Base-by-base conservation (phyloP, 1,284 basidiomycete genomes). In the Heliocybe sulcata region DNA sequence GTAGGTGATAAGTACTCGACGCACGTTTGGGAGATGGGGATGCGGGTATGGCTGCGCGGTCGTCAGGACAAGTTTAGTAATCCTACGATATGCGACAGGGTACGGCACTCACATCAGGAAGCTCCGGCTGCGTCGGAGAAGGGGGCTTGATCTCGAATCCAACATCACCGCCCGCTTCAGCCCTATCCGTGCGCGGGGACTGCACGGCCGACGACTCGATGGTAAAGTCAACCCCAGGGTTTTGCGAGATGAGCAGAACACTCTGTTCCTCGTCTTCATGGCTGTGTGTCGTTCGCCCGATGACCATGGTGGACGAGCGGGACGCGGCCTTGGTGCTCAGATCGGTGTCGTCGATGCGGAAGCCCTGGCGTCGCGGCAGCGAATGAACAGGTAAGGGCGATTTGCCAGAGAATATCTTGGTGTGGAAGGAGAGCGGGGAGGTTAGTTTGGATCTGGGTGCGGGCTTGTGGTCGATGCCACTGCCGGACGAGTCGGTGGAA, bases 281-380 rank as follows among this genome's bases (percentile, higher is more conserved):
- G n/a, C 47, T 12, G 10, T 26, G 47, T 8, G 6, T 3, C n/a
- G 47, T 29, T 8, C 47, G 47, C 47, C 6, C 47, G 27, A 49
- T 29, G 27, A 26, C 47, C 20, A 49, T 26, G 4, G 47, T 49
- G 10, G 47, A 49, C 12, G 47, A 49, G 23, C 47, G 47, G 6
- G 47, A 49, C 22, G 47, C 23, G 27, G 22, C 22, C 27, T 49
- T 25, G 47, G 47, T 49, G 27, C 47, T 49, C 23, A 49, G 20
- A n/a, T 49, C 47, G 10, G 47, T 49, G 47, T 49, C 47, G 20
- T 49, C 47, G 22, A 49, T 49, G 22, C 47, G 47, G 47, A 49
- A 49, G 22, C 47, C 47, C 47, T 49, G 47, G 6, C 47, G 47
- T 4, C 23, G 47, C 27, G 47, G 47, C 4, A 49, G 47, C 8